Evolutionary conservation across 306 rosid species (phyloP).

Genomic region (Dryas alaskensis): DNA sequence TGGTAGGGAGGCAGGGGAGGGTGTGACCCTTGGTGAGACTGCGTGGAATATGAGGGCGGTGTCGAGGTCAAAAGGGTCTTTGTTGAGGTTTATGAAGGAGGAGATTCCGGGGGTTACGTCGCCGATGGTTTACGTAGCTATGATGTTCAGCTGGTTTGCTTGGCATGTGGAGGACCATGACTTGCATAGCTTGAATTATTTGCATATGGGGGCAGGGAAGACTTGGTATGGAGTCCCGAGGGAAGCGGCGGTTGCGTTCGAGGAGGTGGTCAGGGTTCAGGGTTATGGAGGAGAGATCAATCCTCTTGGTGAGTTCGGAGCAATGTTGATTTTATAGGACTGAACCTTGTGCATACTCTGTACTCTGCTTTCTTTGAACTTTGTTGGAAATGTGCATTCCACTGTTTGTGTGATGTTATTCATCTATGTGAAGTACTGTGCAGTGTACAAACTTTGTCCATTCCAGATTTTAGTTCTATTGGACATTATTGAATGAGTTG

Average conservation of each 20-base stretch:
- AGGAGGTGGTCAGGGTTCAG: constrained; percentile 90
- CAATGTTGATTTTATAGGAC: constrained; percentile 15
- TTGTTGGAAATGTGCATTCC: neutral
- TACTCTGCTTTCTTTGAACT: constrained; percentile 9
- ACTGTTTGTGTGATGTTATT: constrained; percentile 1
- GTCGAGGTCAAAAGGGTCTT: constrained; percentile 78
- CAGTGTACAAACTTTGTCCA: neutral
- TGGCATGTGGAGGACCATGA: constrained; percentile 99
- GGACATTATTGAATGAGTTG: constrained; percentile 5
- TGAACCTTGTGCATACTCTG: constrained; percentile 9
- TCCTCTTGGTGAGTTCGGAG: constrained; percentile 81
- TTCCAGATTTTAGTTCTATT: too few relatives aligned
- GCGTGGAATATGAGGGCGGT: constrained; percentile 96
- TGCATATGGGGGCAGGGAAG: constrained; percentile 90
- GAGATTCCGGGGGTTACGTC: constrained; percentile 98
- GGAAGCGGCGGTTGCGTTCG: constrained; percentile 92
- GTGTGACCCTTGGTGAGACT: constrained; percentile 66
- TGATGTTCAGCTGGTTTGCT: constrained; percentile 99
- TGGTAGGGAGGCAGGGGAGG: constrained; percentile 54
- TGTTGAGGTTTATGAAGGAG: constrained; percentile 96
- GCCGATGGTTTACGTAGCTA: constrained; percentile 93
- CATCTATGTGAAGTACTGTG: neutral
- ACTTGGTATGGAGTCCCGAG: constrained; percentile 97
- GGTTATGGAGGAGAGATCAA: constrained; percentile 94
- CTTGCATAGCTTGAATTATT: constrained; percentile 88